Conservation (phyloP, 441 rosid species). For the Aquilaria agallochum region DNA sequence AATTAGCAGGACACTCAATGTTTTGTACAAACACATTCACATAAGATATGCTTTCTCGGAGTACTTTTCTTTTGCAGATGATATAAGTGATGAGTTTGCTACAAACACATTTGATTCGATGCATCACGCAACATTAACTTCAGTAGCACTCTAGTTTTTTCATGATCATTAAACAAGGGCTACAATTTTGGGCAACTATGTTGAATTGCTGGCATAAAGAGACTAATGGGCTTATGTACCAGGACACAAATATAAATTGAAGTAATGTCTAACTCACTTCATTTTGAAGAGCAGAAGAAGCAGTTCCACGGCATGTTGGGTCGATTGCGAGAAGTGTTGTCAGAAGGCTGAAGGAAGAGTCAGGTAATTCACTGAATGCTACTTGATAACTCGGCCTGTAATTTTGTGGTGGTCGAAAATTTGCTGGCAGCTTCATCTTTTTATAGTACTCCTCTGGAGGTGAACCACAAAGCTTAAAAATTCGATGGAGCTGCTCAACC, state of each 20-base stretch:
- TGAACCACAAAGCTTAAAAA: slow-evolving; percentile 85
- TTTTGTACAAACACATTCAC: too few species aligned
- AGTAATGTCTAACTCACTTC: slow-evolving; percentile 33
- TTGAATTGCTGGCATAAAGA: neutral
- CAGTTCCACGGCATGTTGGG: slow-evolving; percentile 72
- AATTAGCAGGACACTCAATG: neutral
- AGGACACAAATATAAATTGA: too few species aligned
- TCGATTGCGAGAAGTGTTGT: slow-evolving; percentile 61
- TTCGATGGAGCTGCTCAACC: slow-evolving; percentile 92
- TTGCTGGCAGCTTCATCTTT: slow-evolving; percentile 61
- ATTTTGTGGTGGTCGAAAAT: slow-evolving; percentile 67
- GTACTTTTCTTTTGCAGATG: too few species aligned
- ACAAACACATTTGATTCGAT: too few species aligned
- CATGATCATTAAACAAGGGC: too few species aligned
- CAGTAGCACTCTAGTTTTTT: too few species aligned
- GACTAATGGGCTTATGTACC: neutral
- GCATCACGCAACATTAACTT: too few species aligned
- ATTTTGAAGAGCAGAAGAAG: slow-evolving; percentile 59
- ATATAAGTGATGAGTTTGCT: too few species aligned
- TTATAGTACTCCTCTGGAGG: slow-evolving; percentile 83
- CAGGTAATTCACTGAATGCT: slow-evolving; percentile 54
- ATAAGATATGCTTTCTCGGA: too few species aligned
- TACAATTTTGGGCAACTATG: too few species aligned
- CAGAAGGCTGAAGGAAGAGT: slow-evolving; percentile 48
- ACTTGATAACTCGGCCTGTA: slow-evolving; percentile 67